Percentiles rank a stretch among this genome's conserved stretches.
phyloP scores from a whole-genome alignment of 345 rosid species.

The Ceriops decandra region DNA sequence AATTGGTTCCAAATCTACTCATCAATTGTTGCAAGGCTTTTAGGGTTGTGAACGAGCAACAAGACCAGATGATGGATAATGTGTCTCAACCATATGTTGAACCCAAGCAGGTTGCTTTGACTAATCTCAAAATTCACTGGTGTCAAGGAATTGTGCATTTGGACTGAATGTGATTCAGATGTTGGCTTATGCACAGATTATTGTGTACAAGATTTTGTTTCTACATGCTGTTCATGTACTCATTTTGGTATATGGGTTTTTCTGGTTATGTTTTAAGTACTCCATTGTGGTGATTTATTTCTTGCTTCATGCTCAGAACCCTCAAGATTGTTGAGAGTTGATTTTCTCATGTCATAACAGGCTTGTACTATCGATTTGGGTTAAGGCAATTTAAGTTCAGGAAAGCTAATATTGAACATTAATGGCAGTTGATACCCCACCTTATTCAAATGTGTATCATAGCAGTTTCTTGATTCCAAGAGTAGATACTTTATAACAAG shows the following conservation, averaged over 20 bases:
- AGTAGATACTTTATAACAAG: too few species aligned
- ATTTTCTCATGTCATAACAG: too few species aligned
- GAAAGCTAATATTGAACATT: neutral
- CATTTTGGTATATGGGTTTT: too few species aligned
- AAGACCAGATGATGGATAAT: constrained; percentile 51
- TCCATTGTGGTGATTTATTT: too few species aligned
- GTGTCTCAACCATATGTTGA: constrained; percentile 55
- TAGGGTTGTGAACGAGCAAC: constrained; percentile 55
- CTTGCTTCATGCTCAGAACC: too few species aligned
- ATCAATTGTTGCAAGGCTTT: constrained; percentile 91
- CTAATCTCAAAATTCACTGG: neutral
- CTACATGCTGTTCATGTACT: too few species aligned
- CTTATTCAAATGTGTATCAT: neutral
- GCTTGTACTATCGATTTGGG: too few species aligned
- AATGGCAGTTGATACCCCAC: neutral
- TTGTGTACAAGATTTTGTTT: too few species aligned
- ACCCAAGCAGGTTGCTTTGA: constrained; percentile 56
- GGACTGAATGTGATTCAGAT: neutral
- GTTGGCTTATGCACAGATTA: neutral
- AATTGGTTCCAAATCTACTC: constrained; percentile 67
- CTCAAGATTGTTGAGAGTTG: too few species aligned
- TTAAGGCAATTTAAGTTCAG: too few species aligned
- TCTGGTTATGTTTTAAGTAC: too few species aligned
- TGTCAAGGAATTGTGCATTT: neutral
- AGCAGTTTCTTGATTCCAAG: too few species aligned